Evolutionary conservation across 768 basidiomycete species (phyloP), one percentile per base, ranked within the genome.

Genomic region (Termitomyces sp.): DNA sequence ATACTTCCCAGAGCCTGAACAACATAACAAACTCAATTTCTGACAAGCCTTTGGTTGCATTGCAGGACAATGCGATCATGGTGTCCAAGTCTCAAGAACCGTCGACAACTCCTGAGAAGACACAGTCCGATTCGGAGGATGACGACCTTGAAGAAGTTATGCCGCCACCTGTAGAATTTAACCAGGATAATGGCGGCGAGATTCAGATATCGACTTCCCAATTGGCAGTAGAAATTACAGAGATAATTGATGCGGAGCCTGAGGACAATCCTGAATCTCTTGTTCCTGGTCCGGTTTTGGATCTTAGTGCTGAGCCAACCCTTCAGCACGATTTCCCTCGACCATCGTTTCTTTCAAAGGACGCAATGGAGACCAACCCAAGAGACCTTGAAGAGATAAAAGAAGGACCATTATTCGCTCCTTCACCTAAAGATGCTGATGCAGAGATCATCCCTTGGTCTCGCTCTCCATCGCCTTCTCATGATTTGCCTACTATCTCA

Each of bases 61-160:
- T 36, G 18, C 29, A 36, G 39, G 41, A 32, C 29, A 51, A 5
- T 16, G 13, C 29, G 27, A 13, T 4, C 1, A 22, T 3, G 1
- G 29, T 31, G 7, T 43, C 39, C 22, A 24, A 10, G 2, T 3
- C 34, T 32, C 49, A 46, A 18, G 10, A 36, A 32, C 24, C 16
- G 3, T 14, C 24, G 16, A 3, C 31, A 16, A 20, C 42, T 36
- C n/a, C 3, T 9, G 24, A 31, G 26, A 32, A 20, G 43, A 32
- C 10, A 13, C 20, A 32, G 5, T 5, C 36, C 22, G 50, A 63
- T 16, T 55, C 53, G 18, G 67, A 67, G 37, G 76, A 78, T 41
- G 72, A 75, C 0, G 77, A 76, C 27, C 76, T 77, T 72, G 76
- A 78, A 58, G 78, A 78, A 59, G 66, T 75, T 5, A 20, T 60